These are phyloP conservation scores for Alnus glutinosa DNA, from an alignment of 306 rosid genomes.

Conservation along the genomic window DNA sequence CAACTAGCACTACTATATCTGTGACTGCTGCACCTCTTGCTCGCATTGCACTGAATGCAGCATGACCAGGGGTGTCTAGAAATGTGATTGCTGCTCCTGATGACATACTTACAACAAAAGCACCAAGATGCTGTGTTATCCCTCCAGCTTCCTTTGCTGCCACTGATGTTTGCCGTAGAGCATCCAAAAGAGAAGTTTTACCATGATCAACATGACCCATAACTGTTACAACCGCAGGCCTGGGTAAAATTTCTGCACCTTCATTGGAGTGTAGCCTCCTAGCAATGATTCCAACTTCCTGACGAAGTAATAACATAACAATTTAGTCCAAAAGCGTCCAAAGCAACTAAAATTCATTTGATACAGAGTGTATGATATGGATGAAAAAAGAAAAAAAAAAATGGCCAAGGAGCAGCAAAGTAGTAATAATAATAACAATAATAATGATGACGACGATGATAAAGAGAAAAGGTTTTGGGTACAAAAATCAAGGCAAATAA, in stretches of 20 bases:
- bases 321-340: constrained; percentile 12
- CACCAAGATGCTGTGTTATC: constrained; percentile 96
- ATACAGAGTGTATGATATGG: constrained; percentile 8
- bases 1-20: constrained; percentile 88
- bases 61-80: constrained; percentile 98
- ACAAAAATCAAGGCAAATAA: too few species aligned
- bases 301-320: constrained; percentile 32
- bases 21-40: constrained; percentile 97
- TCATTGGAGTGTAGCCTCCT: constrained; percentile 78
- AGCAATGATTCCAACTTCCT: constrained; percentile 81
- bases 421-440: too few species aligned
- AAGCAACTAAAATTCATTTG: constrained; percentile 21
- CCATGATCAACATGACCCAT: constrained; percentile 99
- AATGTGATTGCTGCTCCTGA: constrained; percentile 93
- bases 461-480: too few species aligned
- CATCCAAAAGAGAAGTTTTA: constrained; percentile 93
- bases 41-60: constrained; percentile 99
- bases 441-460: background rate
- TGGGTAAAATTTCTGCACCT: constrained; percentile 70
- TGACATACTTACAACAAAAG: constrained; percentile 85
- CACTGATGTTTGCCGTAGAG: constrained; percentile 89
- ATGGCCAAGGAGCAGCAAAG: background rate
- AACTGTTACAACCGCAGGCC: constrained; percentile 89
- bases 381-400: background rate
- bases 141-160: constrained; percentile 98